A percentile compares a stretch with the other conserved stretches of the same genome.
phyloP scores from a whole-genome alignment of 495 filamentous ascomycete genomes.

The Durotheca rogersii region DNA sequence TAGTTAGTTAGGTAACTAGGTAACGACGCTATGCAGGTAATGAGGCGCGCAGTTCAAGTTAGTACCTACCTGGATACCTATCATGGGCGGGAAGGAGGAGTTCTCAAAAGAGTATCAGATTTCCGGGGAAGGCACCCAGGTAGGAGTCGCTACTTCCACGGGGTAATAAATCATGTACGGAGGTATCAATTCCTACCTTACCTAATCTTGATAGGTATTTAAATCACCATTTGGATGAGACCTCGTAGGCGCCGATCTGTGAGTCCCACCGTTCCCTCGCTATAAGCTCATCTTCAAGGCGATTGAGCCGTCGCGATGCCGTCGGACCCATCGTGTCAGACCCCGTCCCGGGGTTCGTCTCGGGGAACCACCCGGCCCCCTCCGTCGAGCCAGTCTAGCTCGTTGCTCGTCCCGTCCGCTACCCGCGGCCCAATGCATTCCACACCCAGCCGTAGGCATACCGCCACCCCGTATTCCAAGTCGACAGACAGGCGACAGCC shows the following conservation, averaged over 20 bases:
- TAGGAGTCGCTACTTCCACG: too few relatives aligned
- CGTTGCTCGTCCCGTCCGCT: slow-evolving; percentile 11
- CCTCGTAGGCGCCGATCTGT: too few relatives aligned
- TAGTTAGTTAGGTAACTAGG: too few relatives aligned
- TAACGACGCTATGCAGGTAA: too few relatives aligned
- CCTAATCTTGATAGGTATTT: neutral
- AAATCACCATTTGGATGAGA: too few relatives aligned
- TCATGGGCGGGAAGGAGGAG: too few relatives aligned
- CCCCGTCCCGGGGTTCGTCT: slow-evolving; percentile 15
- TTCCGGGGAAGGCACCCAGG: too few relatives aligned
- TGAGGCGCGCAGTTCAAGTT: too few relatives aligned
- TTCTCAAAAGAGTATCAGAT: too few relatives aligned
- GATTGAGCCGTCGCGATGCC: slow-evolving; percentile 14
- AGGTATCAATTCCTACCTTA: neutral
- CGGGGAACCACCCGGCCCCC: slow-evolving; percentile 6
- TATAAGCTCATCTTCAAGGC: neutral
- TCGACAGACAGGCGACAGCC: slow-evolving; percentile 14
- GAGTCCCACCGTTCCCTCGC: too few relatives aligned
- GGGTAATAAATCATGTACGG: too few relatives aligned
- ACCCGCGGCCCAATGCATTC: slow-evolving; percentile 20
- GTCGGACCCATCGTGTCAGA: slow-evolving; percentile 17
- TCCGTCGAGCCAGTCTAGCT: slow-evolving; percentile 17
- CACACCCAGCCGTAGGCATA: slow-evolving; percentile 10
- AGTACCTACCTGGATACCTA: too few relatives aligned
- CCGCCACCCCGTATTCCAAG: slow-evolving; percentile 3